These are phyloP conservation scores for Posidonia australis DNA, from an alignment of 106 monocot species.

Conservation along the genomic window DNA sequence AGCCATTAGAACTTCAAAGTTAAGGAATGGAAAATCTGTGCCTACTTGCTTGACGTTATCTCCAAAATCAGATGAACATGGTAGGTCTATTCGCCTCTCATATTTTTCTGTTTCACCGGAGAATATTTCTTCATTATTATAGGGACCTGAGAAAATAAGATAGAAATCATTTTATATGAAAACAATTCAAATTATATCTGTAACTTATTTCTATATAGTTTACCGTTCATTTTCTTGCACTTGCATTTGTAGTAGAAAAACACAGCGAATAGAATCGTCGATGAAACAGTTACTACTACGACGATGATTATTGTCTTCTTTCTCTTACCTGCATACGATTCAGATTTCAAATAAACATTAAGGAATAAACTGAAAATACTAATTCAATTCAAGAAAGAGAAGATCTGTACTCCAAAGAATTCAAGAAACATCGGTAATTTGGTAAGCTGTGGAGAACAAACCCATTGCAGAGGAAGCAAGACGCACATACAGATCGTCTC, in stretches of 20 bases:
- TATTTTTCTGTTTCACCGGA: background rate
- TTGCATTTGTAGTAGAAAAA: background rate
- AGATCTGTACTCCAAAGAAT: background rate
- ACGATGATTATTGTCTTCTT: background rate
- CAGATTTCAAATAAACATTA: too few relatives aligned
- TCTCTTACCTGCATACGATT: background rate
- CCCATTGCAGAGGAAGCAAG: constrained; percentile 1
- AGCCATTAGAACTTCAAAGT: background rate
- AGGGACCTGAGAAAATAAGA: background rate
- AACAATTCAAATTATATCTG: background rate
- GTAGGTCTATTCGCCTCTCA: background rate
- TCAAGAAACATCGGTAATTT: background rate
- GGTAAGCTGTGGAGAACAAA: background rate
- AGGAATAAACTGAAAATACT: too few relatives aligned
- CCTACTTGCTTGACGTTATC: background rate
- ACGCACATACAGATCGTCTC: constrained; percentile 13
- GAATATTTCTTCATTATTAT: background rate
- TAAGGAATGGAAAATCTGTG: constrained; percentile 1
- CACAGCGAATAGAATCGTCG: background rate
- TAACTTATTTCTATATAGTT: background rate
- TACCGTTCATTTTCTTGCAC: background rate
- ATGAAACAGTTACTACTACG: background rate
- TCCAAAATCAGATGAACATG: background rate
- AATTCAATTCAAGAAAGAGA: background rate
- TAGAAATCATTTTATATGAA: background rate